Conservation (phyloP, 257 asterid genomes). For the Nyctanthes arbortristis region DNA sequence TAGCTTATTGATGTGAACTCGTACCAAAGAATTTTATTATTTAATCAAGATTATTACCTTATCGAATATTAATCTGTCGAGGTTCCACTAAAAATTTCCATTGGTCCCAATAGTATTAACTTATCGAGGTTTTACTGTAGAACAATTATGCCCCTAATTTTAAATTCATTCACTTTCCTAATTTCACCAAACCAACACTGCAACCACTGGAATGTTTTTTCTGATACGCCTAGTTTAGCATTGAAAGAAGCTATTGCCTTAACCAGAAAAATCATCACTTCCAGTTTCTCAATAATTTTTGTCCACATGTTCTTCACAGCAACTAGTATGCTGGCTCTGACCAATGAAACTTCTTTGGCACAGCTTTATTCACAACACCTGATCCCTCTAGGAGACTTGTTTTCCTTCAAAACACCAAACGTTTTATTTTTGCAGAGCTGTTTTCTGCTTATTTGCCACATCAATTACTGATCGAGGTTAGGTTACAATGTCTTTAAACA, state of each 20-base stretch:
- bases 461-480: neutral
- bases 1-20: no score
- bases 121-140: neutral
- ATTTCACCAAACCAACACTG: no score
- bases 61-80: no score
- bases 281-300: neutral
- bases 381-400: neutral
- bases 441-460: neutral
- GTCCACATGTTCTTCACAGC: neutral
- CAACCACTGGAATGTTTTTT: no score
- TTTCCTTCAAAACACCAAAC: neutral
- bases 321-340: neutral
- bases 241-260: no score
- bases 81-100: no score
- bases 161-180: neutral
- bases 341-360: neutral
- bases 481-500: neutral
- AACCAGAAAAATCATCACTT: neutral
- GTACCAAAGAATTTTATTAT: no score
- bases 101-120: no score
- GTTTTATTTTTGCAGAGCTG: neutral
- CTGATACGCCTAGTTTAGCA: no score
- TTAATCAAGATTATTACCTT: no score
- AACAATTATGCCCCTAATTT: neutral
- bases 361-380: neutral